Evolutionary conservation across 164 flowering plant genomes (phyloP).

Genomic region (Dillenia suffruticosa): DNA sequence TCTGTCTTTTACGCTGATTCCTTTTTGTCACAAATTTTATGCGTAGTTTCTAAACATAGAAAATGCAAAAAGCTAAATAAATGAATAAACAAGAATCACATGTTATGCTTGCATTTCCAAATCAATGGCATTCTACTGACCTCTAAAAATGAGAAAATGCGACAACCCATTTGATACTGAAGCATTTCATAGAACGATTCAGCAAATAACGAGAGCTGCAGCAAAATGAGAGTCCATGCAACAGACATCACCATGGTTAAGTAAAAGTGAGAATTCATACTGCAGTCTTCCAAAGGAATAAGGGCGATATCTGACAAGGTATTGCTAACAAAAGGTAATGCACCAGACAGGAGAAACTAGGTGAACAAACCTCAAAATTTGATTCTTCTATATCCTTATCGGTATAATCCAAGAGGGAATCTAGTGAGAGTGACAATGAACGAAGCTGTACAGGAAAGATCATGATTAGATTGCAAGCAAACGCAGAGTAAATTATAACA

Average conservation of each 20-base stretch:
- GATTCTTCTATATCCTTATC: slow-evolving; percentile 93
- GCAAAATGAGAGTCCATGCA: slow-evolving; percentile 1
- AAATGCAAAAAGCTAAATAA: slow-evolving; percentile 3
- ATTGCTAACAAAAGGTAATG: not conserved
- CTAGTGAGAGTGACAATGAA: slow-evolving; percentile 79
- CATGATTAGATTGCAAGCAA: slow-evolving; percentile 2
- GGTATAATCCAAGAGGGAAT: slow-evolving; percentile 86
- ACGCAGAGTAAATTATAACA: not conserved
- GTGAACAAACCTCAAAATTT: slow-evolving; percentile 74
- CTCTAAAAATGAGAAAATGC: slow-evolving; percentile 77
- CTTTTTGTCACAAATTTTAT: slow-evolving; percentile 51
- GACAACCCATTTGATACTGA: slow-evolving; percentile 89
- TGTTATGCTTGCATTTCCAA: not conserved
- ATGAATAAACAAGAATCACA: not conserved
- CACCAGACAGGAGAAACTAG: not conserved
- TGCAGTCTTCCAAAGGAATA: not conserved
- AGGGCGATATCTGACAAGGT: not conserved
- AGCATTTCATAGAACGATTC: slow-evolving; percentile 93
- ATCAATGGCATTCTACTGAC: slow-evolving; percentile 28
- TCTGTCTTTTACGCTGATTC: slow-evolving; percentile 64
- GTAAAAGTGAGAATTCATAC: not conserved
- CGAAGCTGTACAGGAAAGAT: slow-evolving; percentile 52
- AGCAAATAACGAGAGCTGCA: slow-evolving; percentile 88
- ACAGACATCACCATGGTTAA: not conserved
- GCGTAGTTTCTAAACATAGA: slow-evolving; percentile 53